These are phyloP conservation scores for Astrothelium macrocarpum DNA, from an alignment of 495 filamentous ascomycete genomes.

Conservation along the genomic window DNA sequence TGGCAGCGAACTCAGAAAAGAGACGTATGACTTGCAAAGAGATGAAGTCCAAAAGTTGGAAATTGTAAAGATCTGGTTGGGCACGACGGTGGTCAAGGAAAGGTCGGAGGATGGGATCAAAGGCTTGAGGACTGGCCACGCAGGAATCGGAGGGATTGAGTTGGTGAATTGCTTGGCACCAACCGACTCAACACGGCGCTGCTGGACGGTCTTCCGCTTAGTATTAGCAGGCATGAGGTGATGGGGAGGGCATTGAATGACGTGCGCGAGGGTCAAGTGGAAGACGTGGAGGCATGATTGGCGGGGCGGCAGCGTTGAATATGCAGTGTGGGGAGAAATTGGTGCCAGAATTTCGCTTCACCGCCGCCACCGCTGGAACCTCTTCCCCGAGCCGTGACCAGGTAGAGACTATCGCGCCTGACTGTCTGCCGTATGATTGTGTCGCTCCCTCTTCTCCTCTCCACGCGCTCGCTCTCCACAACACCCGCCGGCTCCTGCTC, in stretches of 20 bases:
- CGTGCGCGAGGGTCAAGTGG: neutral
- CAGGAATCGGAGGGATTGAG: slow-evolving; percentile 31
- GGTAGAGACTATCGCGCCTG: neutral
- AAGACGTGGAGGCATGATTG: neutral
- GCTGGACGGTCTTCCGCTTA: slow-evolving; percentile 7
- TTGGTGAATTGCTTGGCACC: neutral
- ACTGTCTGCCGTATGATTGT: neutral
- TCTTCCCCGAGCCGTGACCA: neutral
- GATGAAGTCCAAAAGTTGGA: slow-evolving; percentile 67
- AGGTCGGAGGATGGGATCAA: slow-evolving; percentile 60
- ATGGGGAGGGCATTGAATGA: neutral
- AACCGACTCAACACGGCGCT: neutral
- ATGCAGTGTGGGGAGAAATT: neutral
- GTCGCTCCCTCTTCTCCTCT: neutral
- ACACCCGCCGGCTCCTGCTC: neutral
- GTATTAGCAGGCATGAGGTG: slow-evolving; percentile 17
- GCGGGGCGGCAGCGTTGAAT: neutral
- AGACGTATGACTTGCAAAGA: slow-evolving; percentile 72
- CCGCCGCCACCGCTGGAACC: too few species aligned
- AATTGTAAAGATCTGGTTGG: slow-evolving; percentile 64
- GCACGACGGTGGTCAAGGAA: slow-evolving; percentile 45
- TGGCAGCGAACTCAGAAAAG: slow-evolving; percentile 65
- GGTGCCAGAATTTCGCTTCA: slow-evolving; percentile 4
- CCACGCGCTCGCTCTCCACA: neutral
- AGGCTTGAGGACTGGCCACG: slow-evolving; percentile 74